Percentiles rank a stretch among this genome's conserved stretches.
Evolutionary conservation across 1,139 yeast genomes (phyloP).

Genomic region (Kodamaea suecica): DNA sequence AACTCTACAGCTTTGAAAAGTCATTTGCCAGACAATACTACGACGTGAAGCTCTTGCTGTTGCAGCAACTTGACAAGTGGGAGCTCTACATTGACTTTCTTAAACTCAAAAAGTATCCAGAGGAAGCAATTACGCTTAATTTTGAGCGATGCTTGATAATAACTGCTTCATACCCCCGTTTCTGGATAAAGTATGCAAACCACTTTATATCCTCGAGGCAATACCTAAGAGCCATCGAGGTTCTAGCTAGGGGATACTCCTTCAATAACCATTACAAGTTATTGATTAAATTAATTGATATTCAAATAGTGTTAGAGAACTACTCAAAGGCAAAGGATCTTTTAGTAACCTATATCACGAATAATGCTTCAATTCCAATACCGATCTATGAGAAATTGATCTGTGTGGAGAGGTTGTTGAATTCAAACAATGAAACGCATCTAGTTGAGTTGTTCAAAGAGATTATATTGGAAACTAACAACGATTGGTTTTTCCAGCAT

Average conservation of each 20-base stretch:
- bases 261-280: constrained; percentile 24
- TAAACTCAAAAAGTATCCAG: constrained; percentile 36
- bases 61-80: constrained; percentile 58
- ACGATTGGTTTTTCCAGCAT: constrained; percentile 21
- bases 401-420: constrained; percentile 32
- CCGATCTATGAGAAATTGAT: constrained; percentile 38
- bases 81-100: constrained; percentile 54
- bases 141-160: constrained; percentile 60
- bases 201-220: constrained; percentile 32
- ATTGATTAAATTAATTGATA: constrained; percentile 38
- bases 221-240: constrained; percentile 32
- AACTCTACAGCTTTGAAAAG: constrained; percentile 63
- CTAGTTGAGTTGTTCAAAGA: constrained; percentile 25
- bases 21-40: constrained; percentile 51
- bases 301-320: constrained; percentile 32
- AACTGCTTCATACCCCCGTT: constrained; percentile 48
- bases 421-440: constrained; percentile 23
- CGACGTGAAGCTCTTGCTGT: constrained; percentile 39
- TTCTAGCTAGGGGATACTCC: constrained; percentile 34
- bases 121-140: constrained; percentile 31
- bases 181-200: constrained; percentile 65
- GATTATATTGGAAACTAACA: constrained; percentile 22
- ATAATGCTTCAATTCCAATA: constrained; percentile 29
- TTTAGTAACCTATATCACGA: constrained; percentile 24
- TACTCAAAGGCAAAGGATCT: constrained; percentile 37